These are phyloP conservation scores for Cyberlindnera misumaiensis DNA, from an alignment of 805 yeast species.

Conservation along the genomic window DNA sequence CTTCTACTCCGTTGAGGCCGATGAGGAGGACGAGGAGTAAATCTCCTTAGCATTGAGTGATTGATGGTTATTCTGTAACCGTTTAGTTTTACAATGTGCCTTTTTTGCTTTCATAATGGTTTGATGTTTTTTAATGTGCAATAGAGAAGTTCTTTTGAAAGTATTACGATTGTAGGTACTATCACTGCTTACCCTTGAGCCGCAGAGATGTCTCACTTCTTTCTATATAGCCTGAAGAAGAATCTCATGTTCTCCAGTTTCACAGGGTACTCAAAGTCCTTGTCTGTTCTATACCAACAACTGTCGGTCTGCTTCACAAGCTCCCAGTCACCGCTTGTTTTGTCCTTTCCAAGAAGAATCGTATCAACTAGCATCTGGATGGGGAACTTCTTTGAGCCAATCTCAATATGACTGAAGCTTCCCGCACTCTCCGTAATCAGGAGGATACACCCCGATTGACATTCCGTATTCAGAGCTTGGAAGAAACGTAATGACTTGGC, in stretches of 20 bases:
- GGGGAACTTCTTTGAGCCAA: constrained; percentile 76
- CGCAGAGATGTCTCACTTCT: constrained; percentile 32
- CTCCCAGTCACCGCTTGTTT: constrained; percentile 54
- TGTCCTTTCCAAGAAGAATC: constrained; percentile 48
- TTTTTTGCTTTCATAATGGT: constrained; percentile 12
- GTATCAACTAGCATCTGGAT: constrained; percentile 76
- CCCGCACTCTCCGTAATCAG: constrained; percentile 86
- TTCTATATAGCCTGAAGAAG: constrained; percentile 68
- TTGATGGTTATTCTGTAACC: constrained; percentile 12
- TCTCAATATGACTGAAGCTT: constrained; percentile 70
- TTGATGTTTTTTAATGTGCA: constrained; percentile 14
- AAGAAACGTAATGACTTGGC: constrained; percentile 54
- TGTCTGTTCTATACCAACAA: constrained; percentile 67
- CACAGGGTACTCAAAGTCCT: constrained; percentile 50
- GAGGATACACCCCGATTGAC: constrained; percentile 51
- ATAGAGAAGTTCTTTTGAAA: constrained; percentile 13
- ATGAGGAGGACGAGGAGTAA: constrained; percentile 94
- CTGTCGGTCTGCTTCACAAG: constrained; percentile 62
- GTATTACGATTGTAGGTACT: not conserved
- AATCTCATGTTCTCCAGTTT: constrained; percentile 85
- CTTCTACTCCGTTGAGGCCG: constrained; percentile 98
- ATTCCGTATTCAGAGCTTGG: constrained; percentile 41
- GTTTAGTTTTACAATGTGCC: constrained; percentile 11
- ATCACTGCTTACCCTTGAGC: too few relatives aligned
- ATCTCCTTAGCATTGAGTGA: constrained; percentile 19